A percentile compares a stretch with the other conserved stretches of the same genome.
These are phyloP conservation scores for Claviceps sp. DNA, from an alignment of 2,329 filamentous ascomycete species.

Conservation along the genomic window DNA sequence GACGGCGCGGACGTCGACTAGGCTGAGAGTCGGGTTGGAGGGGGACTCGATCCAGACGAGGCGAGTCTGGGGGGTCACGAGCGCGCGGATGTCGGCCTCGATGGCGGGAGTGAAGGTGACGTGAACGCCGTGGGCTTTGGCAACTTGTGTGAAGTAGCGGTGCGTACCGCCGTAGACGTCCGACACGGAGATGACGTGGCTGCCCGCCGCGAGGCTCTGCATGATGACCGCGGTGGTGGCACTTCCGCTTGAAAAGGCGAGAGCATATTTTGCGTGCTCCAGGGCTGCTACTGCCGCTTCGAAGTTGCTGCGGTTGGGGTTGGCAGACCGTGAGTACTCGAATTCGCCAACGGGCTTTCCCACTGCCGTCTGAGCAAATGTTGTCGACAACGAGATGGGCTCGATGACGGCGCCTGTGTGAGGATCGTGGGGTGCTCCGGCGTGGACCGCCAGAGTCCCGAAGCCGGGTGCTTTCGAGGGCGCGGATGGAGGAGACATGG, in stretches of 20 bases:
- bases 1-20: conserved; percentile 86
- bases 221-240: conserved; percentile 88
- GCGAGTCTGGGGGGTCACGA: conserved; percentile 82
- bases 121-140: conserved; percentile 81
- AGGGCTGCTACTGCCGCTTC: conserved; percentile 83
- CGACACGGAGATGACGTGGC: conserved; percentile 90
- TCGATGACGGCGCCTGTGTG: conserved; percentile 91
- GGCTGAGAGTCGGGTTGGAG: conserved; percentile 82
- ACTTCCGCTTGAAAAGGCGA: conserved; percentile 89
- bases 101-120: conserved; percentile 93
- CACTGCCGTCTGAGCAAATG: conserved; percentile 81
- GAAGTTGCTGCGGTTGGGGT: conserved; percentile 93
- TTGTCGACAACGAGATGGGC: conserved; percentile 89
- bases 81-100: conserved; percentile 69
- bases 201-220: conserved; percentile 79
- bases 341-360: conserved; percentile 78
- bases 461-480: conserved; percentile 42
- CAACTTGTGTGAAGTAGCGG: conserved; percentile 97
- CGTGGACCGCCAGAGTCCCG: conserved; percentile 89
- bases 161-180: conserved; percentile 98
- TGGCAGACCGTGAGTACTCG: conserved; percentile 88
- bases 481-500: conserved; percentile 17
- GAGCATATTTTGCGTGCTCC: conserved; percentile 81
- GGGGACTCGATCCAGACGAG: conserved; percentile 93
- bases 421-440: conserved; percentile 81